phyloP scores from a whole-genome alignment of 2,329 filamentous ascomycete genomes.

The Monosporascus ibericus region DNA sequence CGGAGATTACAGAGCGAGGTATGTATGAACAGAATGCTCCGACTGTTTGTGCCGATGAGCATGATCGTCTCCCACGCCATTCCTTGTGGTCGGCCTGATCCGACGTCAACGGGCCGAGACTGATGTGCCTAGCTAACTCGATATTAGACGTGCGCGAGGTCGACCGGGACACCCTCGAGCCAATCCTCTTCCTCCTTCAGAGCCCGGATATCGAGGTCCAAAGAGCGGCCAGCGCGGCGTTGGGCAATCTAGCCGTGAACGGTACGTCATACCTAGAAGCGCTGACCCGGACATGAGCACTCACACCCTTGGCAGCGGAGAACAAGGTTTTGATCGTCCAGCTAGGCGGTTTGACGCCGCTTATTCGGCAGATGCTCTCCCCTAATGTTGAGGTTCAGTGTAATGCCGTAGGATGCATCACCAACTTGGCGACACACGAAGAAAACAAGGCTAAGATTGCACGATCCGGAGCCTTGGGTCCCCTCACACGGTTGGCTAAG shows the following conservation, averaged over 20 bases:
- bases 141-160: conserved; percentile 86
- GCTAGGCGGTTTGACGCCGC: conserved; percentile 79
- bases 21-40: conserved; percentile 16
- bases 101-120: background rate
- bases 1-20: conserved; percentile 98
- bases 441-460: conserved; percentile 99
- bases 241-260: conserved; percentile 95
- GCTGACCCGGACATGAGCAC: conserved; percentile 2
- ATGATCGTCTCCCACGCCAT: background rate
- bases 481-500: conserved; percentile 86
- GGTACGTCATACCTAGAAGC: conserved; percentile 53
- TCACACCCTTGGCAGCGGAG: conserved; percentile 56
- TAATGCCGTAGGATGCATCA: conserved; percentile 98
- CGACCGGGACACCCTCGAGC: conserved; percentile 88
- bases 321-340: conserved; percentile 97
- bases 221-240: conserved; percentile 87
- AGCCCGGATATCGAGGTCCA: conserved; percentile 97
- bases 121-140: conserved; percentile 2
- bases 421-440: conserved; percentile 94
- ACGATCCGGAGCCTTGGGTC: conserved; percentile 84
- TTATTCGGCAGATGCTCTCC: conserved; percentile 98
- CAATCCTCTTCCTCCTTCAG: conserved; percentile 90
- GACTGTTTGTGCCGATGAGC: background rate
- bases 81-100: background rate
- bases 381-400: conserved; percentile 97